A percentile compares a stretch with the other conserved stretches of the same genome.
phyloP scores from a whole-genome alignment of 208 protist genomes.

The Wallacemonas sp. region DNA sequence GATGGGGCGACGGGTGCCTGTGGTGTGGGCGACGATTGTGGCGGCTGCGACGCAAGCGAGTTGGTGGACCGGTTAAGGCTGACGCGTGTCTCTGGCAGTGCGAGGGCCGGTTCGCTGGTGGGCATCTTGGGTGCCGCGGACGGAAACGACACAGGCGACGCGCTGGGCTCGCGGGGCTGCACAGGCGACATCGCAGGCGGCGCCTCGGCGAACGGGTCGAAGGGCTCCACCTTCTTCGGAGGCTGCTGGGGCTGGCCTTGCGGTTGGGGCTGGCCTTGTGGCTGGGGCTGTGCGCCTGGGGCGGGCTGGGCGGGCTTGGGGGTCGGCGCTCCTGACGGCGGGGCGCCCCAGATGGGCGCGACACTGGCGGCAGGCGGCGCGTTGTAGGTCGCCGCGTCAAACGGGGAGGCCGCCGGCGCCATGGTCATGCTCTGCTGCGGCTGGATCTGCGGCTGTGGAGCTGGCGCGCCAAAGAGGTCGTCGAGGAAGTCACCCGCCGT shows the following conservation, averaged over 20 bases:
- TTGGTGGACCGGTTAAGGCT: conserved; percentile 18
- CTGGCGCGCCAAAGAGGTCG: conserved; percentile 71
- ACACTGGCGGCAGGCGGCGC: conserved; percentile 37
- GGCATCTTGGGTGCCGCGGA: background rate
- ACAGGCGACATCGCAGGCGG: conserved; percentile 20
- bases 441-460: conserved; percentile 13
- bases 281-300: conserved; percentile 8
- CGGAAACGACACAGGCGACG: conserved; percentile 20
- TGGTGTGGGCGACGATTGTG: background rate
- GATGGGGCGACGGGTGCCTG: background rate
- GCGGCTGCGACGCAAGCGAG: background rate
- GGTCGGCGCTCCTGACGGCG: conserved; percentile 6
- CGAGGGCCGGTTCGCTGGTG: background rate
- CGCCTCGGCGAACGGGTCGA: conserved; percentile 11
- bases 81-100: conserved; percentile 24
- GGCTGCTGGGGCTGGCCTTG: background rate
- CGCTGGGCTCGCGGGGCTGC: conserved; percentile 23
- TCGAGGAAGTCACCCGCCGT: conserved; percentile 53
- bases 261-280: background rate
- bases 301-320: background rate
- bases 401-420: conserved; percentile 20
- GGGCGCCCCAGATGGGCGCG: conserved; percentile 40
- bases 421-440: conserved; percentile 14
- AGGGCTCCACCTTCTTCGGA: conserved; percentile 13
- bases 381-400: conserved; percentile 22